Evolutionary conservation across 495 filamentous ascomycete genomes (phyloP).

Genomic region (Rhypophila decipiens): DNA sequence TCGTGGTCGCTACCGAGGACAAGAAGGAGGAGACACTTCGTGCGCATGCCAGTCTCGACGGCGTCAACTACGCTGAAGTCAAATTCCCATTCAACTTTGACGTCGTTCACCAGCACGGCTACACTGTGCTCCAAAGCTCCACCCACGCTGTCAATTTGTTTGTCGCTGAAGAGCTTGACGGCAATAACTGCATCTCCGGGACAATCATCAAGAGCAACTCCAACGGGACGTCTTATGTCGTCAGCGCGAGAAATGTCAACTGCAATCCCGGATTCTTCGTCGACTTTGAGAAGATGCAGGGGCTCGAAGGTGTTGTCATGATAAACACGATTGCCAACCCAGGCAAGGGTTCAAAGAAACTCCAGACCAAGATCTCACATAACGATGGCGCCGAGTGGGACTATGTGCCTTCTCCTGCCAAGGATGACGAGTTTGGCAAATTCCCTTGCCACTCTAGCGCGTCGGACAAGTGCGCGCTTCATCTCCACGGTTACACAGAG

Average conservation of each 20-base stretch:
- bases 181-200: slow-evolving; percentile 61
- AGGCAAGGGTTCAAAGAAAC: slow-evolving; percentile 64
- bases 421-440: slow-evolving; percentile 62
- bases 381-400: slow-evolving; percentile 90
- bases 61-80: slow-evolving; percentile 70
- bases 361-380: slow-evolving; percentile 87
- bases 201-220: slow-evolving; percentile 94
- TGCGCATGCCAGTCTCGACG: slow-evolving; percentile 78
- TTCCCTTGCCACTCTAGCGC: slow-evolving; percentile 60
- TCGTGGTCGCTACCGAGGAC: slow-evolving; percentile 75
- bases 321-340: slow-evolving; percentile 79
- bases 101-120: slow-evolving; percentile 66
- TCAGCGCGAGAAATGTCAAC: slow-evolving; percentile 73
- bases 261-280: slow-evolving; percentile 68
- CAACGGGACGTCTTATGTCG: slow-evolving; percentile 89
- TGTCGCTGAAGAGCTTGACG: slow-evolving; percentile 60
- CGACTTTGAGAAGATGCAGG: slow-evolving; percentile 93
- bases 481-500: slow-evolving; percentile 93
- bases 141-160: slow-evolving; percentile 91
- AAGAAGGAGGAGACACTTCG: slow-evolving; percentile 60
- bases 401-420: slow-evolving; percentile 57
- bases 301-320: slow-evolving; percentile 80
- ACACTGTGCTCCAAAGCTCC: slow-evolving; percentile 88
- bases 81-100: slow-evolving; percentile 77
- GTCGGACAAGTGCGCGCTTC: slow-evolving; percentile 67